Evolutionary conservation across 129 eudicot genomes (phyloP).

Genomic region (Scalesia atractyloides): DNA sequence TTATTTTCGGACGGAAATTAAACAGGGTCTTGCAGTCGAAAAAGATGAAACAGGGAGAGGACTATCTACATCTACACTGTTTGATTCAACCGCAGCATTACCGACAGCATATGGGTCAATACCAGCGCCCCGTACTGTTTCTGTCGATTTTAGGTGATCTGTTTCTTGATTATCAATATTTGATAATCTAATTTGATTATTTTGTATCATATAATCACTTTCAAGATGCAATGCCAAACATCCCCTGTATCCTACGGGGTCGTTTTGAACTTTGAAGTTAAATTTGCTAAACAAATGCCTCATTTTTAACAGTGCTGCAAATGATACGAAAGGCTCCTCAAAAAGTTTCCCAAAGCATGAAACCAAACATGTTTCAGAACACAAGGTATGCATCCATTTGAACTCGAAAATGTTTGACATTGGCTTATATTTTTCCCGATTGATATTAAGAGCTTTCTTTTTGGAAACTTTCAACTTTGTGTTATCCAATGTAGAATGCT

Average conservation of each 20-base stretch:
- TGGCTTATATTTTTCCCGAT: not conserved
- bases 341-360: slow-evolving; percentile 81
- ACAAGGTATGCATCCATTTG: slow-evolving; percentile 56
- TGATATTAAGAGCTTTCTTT: slow-evolving; percentile 17
- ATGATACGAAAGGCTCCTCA: slow-evolving; percentile 72
- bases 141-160: slow-evolving; percentile 71
- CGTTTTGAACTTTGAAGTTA: slow-evolving; percentile 10
- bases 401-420: slow-evolving; percentile 1
- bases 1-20: slow-evolving; percentile 39
- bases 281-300: slow-evolving; percentile 12
- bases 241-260: not conserved
- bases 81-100: slow-evolving; percentile 48
- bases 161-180: slow-evolving; percentile 7
- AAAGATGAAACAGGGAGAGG: slow-evolving; percentile 73
- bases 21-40: slow-evolving; percentile 98
- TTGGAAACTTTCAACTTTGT: slow-evolving; percentile 5
- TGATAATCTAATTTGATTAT: not conserved
- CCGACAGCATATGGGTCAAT: slow-evolving; percentile 63
- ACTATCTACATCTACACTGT: slow-evolving; percentile 52
- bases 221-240: not conserved
- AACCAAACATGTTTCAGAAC: slow-evolving; percentile 82
- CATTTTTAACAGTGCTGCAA: slow-evolving; percentile 52
- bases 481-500: slow-evolving; percentile 53
- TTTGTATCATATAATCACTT: not conserved
- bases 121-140: slow-evolving; percentile 58